These are phyloP conservation scores for Syzygium aromaticum DNA, from an alignment of 345 rosid genomes.

Conservation along the genomic window DNA sequence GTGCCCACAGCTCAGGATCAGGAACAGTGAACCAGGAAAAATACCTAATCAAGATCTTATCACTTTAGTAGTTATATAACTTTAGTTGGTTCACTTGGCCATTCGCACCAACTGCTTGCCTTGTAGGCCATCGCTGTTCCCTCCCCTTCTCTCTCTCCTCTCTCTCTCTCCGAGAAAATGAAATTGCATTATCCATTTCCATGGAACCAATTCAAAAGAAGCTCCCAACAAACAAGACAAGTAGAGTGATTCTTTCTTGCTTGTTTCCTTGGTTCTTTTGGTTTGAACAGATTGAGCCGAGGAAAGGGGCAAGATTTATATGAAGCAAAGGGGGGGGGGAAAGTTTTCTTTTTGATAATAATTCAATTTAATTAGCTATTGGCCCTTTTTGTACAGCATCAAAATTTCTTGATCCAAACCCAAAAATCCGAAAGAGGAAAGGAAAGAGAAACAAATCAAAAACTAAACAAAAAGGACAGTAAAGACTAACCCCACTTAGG, in stretches of 20 bases:
- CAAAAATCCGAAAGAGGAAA: not conserved
- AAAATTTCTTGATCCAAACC: conserved; percentile 6
- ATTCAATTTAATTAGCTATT: not conserved
- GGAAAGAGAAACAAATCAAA: not conserved
- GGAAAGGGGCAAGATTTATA: not conserved
- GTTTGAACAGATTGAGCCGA: not conserved
- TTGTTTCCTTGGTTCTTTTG: not conserved
- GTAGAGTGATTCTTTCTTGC: not conserved
- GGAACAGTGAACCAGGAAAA: not conserved
- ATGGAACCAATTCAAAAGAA: not conserved
- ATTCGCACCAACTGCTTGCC: not conserved
- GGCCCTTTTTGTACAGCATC: not conserved
- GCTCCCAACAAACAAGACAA: not conserved
- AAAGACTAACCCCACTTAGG: not conserved
- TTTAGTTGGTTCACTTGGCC: not conserved
- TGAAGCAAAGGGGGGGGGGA: not conserved
- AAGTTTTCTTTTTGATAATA: not conserved
- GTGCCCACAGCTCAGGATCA: not conserved
- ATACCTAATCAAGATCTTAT: not conserved
- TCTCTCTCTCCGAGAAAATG: not conserved
- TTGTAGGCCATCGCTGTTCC: not conserved
- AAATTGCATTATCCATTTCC: not conserved
- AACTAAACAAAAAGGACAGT: not conserved
- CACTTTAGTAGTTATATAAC: conserved; percentile 3
- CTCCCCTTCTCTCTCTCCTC: not conserved